Conservation (phyloP, 2,329 filamentous ascomycete genomes). For the Clarireedia paspali region DNA sequence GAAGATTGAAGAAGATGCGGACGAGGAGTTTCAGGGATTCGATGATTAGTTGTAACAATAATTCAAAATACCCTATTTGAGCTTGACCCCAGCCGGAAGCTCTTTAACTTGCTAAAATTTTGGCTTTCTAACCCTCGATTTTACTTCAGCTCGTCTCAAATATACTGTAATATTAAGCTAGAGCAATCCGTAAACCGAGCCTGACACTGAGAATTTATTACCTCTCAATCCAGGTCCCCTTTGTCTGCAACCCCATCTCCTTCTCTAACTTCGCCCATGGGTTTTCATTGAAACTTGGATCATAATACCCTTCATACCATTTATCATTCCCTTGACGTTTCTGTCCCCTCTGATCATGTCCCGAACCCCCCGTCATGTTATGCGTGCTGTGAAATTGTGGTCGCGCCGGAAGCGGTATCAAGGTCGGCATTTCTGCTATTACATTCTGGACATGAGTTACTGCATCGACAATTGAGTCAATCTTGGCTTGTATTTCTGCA, state of each 20-base stretch:
- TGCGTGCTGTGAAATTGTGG: neutral
- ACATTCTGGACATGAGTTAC: neutral
- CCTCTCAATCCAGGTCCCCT: conserved; percentile 38
- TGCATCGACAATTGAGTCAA: conserved; percentile 22
- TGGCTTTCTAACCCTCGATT: neutral
- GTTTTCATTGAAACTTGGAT: conserved; percentile 61
- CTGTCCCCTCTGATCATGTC: conserved; percentile 14
- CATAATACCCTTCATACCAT: conserved; percentile 64
- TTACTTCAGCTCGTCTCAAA: neutral
- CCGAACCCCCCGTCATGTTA: conserved; percentile 11
- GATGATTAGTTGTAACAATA: conserved; percentile 17
- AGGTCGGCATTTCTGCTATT: neutral
- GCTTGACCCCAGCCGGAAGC: too few relatives aligned
- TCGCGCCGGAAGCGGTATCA: too few relatives aligned
- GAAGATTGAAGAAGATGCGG: conserved; percentile 31
- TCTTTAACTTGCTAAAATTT: too few relatives aligned
- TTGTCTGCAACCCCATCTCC: conserved; percentile 35
- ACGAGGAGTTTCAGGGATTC: conserved; percentile 30
- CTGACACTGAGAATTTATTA: neutral
- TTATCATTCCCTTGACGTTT: conserved; percentile 33
- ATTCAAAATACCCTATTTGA: too few relatives aligned
- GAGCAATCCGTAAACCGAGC: neutral
- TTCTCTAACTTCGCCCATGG: conserved; percentile 58
- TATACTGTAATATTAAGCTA: neutral
- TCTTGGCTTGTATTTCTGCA: conserved; percentile 20